These are phyloP conservation scores for Venturia pyrina DNA, from an alignment of 2,329 filamentous ascomycete species.

Conservation along the genomic window DNA sequence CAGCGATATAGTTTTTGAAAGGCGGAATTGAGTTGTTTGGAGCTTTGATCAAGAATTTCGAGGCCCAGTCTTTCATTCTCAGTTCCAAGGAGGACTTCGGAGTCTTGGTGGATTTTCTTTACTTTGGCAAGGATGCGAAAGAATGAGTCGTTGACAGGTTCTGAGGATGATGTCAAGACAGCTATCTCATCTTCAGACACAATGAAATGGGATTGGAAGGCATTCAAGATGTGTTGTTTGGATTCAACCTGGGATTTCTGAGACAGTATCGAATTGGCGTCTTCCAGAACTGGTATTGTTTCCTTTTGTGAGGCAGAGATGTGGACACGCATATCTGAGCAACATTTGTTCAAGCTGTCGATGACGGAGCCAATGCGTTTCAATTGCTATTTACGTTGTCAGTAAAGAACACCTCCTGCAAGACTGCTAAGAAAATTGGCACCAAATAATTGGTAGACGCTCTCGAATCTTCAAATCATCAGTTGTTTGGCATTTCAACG, in stretches of 20 bases:
- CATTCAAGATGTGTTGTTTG: conserved; percentile 67
- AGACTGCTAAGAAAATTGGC: not conserved
- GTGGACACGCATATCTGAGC: conserved; percentile 68
- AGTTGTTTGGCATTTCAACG: not conserved
- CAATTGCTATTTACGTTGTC: conserved; percentile 55
- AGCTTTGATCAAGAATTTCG: conserved; percentile 85
- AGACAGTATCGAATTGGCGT: conserved; percentile 62
- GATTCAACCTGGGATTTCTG: conserved; percentile 66
- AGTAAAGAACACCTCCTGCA: not conserved
- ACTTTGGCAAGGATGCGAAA: conserved; percentile 68
- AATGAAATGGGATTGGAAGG: conserved; percentile 75
- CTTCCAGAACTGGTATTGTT: conserved; percentile 63
- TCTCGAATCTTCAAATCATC: not conserved
- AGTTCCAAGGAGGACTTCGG: conserved; percentile 77
- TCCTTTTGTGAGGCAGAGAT: conserved; percentile 66
- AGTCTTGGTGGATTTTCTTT: conserved; percentile 81
- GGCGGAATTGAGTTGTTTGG: conserved; percentile 73
- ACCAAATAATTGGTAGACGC: too few relatives aligned
- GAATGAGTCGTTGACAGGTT: conserved; percentile 77
- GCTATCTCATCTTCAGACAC: conserved; percentile 71
- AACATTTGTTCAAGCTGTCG: conserved; percentile 66
- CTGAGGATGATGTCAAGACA: conserved; percentile 64
- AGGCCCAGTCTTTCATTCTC: conserved; percentile 82
- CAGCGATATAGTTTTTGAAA: conserved; percentile 96
- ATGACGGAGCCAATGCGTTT: conserved; percentile 73